These are phyloP conservation scores for Boletus sp. DNA, from an alignment of 1,284 basidiomycete species.

Conservation along the genomic window DNA sequence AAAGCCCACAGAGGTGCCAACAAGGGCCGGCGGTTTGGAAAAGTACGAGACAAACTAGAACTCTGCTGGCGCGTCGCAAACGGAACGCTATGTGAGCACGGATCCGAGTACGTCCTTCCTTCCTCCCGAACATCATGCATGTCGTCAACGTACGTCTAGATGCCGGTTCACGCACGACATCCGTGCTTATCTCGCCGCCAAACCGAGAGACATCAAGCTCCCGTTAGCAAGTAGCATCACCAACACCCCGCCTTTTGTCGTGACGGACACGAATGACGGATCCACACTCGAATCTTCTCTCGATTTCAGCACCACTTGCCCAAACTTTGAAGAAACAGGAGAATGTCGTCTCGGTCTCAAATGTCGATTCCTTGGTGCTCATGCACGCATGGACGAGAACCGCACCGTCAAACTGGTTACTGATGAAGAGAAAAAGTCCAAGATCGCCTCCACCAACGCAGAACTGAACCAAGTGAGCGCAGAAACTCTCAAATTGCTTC, in stretches of 20 bases:
- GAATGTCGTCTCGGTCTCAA: constrained; percentile 86
- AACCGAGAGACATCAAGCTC: constrained; percentile 71
- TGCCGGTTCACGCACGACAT: constrained; percentile 85
- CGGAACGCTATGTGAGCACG: constrained; percentile 62
- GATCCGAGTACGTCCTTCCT: constrained; percentile 47
- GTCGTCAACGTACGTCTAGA: constrained; percentile 34
- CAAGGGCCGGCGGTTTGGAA: constrained; percentile 70
- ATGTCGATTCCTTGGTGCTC: constrained; percentile 86
- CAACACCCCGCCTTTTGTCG: constrained; percentile 47
- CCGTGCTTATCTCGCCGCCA: constrained; percentile 68
- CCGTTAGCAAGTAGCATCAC: constrained; percentile 42
- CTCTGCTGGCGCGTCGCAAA: constrained; percentile 72
- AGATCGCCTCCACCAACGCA: constrained; percentile 46
- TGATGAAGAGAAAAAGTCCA: constrained; percentile 59
- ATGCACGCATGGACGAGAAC: constrained; percentile 44
- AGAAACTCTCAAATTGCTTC: constrained; percentile 55
- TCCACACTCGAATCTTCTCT: constrained; percentile 34
- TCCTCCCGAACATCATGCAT: not conserved
- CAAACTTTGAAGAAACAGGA: constrained; percentile 70
- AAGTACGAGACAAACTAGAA: constrained; percentile 69
- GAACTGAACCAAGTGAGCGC: constrained; percentile 75
- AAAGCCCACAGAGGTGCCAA: constrained; percentile 75
- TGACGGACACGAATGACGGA: constrained; percentile 1
- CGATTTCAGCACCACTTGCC: constrained; percentile 57
- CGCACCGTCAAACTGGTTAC: constrained; percentile 42